These are phyloP conservation scores for Botrytis byssoidea DNA, from an alignment of 2,329 filamentous ascomycete genomes.

Conservation along the genomic window DNA sequence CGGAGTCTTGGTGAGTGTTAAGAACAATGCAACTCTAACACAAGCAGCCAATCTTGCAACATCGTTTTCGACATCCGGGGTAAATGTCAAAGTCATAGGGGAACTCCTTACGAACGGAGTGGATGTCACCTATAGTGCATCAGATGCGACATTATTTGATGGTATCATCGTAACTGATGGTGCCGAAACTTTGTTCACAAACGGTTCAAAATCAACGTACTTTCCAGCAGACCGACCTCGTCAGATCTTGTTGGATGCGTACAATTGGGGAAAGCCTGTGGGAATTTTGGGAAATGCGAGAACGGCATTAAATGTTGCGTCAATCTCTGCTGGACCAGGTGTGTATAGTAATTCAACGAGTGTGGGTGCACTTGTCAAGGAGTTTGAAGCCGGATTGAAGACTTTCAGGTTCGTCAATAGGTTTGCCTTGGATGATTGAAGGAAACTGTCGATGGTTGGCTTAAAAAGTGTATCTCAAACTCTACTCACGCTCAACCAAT, in stretches of 20 bases:
- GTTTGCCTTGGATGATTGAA: slow-evolving; percentile 53
- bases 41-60: slow-evolving; percentile 52
- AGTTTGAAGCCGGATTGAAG: slow-evolving; percentile 57
- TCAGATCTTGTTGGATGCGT: slow-evolving; percentile 62
- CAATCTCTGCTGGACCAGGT: neutral
- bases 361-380: slow-evolving; percentile 40
- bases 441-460: neutral
- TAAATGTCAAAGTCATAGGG: slow-evolving; percentile 59
- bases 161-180: slow-evolving; percentile 59
- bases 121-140: slow-evolving; percentile 62
- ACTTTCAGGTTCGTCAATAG: slow-evolving; percentile 66
- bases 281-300: slow-evolving; percentile 36
- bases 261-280: slow-evolving; percentile 69
- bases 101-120: slow-evolving; percentile 56
- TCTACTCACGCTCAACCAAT: neutral
- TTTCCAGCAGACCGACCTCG: slow-evolving; percentile 63
- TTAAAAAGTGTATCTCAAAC: neutral
- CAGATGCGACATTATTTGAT: slow-evolving; percentile 63
- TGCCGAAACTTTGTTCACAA: slow-evolving; percentile 52
- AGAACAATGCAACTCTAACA: slow-evolving; percentile 40
- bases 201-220: slow-evolving; percentile 48
- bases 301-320: neutral
- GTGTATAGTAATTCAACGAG: slow-evolving; percentile 7
- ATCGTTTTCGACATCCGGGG: slow-evolving; percentile 49
- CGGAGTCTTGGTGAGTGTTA: slow-evolving; percentile 52